These are phyloP conservation scores for Tetradesmus lagerheimii DNA, from an alignment of 139 green algal species.

Conservation along the genomic window DNA sequence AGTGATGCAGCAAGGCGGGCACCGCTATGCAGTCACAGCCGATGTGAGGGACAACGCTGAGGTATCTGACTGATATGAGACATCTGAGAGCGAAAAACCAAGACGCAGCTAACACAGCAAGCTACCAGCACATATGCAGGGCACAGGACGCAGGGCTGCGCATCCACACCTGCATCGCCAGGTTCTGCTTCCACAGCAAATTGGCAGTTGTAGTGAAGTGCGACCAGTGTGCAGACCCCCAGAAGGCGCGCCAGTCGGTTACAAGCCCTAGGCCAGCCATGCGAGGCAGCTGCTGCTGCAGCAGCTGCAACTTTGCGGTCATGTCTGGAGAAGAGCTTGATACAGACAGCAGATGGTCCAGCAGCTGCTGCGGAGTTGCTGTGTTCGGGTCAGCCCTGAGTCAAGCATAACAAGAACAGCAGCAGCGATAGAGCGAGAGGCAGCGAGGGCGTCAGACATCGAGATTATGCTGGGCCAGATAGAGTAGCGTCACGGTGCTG, in stretches of 20 bases:
- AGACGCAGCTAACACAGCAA: not conserved
- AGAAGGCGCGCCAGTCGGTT: constrained; percentile 39
- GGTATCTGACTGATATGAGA: no score
- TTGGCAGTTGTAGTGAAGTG: not conserved
- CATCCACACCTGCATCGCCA: constrained; percentile 5
- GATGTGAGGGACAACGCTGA: no score
- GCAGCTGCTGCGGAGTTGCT: constrained; percentile 9
- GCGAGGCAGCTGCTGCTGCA: constrained; percentile 11
- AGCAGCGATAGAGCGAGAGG: not conserved
- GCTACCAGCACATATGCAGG: not conserved
- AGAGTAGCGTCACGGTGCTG: no score
- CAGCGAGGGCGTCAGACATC: no score
- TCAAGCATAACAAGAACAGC: not conserved
- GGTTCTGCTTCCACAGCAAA: constrained; percentile 36
- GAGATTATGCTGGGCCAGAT: no score
- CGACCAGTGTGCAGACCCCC: constrained; percentile 16
- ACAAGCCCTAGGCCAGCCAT: not conserved
- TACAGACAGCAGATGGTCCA: not conserved
- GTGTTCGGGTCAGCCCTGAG: constrained; percentile 24
- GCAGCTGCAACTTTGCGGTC: constrained; percentile 17
- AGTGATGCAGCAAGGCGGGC: not conserved
- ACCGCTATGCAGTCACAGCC: no score
- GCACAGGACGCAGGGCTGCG: not conserved
- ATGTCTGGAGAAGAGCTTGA: not conserved
- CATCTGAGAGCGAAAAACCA: no score